Conservation (phyloP, 495 filamentous ascomycete genomes). For the Xylaria nigripes region DNA sequence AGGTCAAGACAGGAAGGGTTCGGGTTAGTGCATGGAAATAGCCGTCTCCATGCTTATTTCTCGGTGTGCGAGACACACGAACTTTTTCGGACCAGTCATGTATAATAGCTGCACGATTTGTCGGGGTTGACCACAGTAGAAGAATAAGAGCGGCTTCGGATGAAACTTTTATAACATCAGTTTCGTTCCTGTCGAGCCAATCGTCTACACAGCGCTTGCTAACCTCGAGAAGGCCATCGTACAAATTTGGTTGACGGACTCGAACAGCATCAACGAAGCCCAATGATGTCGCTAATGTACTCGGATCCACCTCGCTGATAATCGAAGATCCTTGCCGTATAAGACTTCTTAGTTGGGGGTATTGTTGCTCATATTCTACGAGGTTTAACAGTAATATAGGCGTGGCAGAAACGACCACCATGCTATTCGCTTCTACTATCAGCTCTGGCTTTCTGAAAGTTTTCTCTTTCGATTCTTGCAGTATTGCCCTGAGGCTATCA, state of each 20-base stretch:
- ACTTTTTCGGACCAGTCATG: slow-evolving; percentile 32
- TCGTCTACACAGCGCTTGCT: slow-evolving; percentile 21
- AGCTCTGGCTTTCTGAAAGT: slow-evolving; percentile 58
- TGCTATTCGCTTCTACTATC: slow-evolving; percentile 55
- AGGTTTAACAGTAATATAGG: slow-evolving; percentile 28
- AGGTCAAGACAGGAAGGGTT: slow-evolving; percentile 1
- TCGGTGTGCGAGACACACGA: slow-evolving; percentile 18
- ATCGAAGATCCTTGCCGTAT: slow-evolving; percentile 11
- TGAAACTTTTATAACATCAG: slow-evolving; percentile 33
- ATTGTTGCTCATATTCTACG: neutral
- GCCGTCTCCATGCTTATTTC: slow-evolving; percentile 28
- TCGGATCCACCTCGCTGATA: slow-evolving; percentile 7
- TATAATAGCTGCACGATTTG: slow-evolving; percentile 27
- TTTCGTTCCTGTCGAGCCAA: slow-evolving; percentile 36
- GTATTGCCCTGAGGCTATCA: slow-evolving; percentile 21
- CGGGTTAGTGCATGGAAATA: slow-evolving; percentile 39
- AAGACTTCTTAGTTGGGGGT: neutral
- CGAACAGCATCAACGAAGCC: slow-evolving; percentile 10
- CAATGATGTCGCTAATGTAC: neutral
- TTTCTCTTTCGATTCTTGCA: slow-evolving; percentile 28
- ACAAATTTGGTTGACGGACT: slow-evolving; percentile 1
- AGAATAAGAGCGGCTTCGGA: slow-evolving; percentile 36
- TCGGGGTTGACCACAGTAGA: slow-evolving; percentile 26
- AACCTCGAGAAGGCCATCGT: slow-evolving; percentile 18
- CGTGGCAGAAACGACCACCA: slow-evolving; percentile 42